Evolutionary conservation across 2,329 filamentous ascomycete species (phyloP).

Genomic region (Shiraia bambusicola): DNA sequence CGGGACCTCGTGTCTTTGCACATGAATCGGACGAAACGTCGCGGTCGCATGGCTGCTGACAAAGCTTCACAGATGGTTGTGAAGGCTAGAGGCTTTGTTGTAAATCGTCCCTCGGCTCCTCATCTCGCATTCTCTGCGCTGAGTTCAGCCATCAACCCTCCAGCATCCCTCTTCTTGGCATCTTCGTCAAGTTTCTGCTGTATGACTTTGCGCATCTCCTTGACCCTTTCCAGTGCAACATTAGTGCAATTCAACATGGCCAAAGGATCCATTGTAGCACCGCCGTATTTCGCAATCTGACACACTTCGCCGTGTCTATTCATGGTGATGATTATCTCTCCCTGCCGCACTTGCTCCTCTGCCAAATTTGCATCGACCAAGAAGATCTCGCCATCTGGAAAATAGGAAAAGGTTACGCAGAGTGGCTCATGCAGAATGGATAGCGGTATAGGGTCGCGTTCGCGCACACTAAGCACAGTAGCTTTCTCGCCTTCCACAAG

Average conservation of each 20-base stretch:
- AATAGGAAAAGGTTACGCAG: constrained; percentile 87
- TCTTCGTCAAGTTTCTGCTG: constrained; percentile 75
- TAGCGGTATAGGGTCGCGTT: constrained; percentile 86
- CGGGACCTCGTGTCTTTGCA: neutral
- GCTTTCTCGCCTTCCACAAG: constrained; percentile 81
- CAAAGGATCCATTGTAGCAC: constrained; percentile 77
- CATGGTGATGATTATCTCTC: constrained; percentile 77
- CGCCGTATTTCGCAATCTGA: constrained; percentile 87
- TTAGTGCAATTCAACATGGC: constrained; percentile 74
- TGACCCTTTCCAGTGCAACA: constrained; percentile 74
- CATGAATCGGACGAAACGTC: constrained; percentile 22
- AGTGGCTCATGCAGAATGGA: constrained; percentile 91
- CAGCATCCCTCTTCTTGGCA: constrained; percentile 72
- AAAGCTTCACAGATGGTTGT: constrained; percentile 8
- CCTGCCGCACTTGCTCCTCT: constrained; percentile 75
- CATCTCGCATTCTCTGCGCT: constrained; percentile 83
- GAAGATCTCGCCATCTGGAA: constrained; percentile 69
- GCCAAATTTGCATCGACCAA: constrained; percentile 71
- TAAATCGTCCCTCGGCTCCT: constrained; percentile 26
- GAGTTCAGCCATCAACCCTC: constrained; percentile 76
- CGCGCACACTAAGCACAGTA: constrained; percentile 78
- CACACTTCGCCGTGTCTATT: constrained; percentile 90
- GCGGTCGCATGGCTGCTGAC: constrained; percentile 8
- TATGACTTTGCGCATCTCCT: constrained; percentile 74
- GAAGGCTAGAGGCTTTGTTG: constrained; percentile 13